Conservation (phyloP, 2,329 filamentous ascomycete species). For the Pyrenophora graminea region DNA sequence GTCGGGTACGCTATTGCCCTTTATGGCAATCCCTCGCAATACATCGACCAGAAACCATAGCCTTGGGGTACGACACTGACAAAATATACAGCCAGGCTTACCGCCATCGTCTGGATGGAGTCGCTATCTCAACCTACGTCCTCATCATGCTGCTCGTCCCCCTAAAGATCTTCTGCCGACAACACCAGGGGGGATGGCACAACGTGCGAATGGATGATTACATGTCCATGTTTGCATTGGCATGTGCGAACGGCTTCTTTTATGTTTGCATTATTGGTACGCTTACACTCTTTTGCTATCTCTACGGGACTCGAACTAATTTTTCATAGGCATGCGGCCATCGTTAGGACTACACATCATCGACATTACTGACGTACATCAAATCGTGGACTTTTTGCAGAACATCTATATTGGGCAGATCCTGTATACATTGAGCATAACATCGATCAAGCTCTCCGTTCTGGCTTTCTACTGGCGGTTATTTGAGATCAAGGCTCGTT, state of each 20-base stretch:
- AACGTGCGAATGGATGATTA: constrained; percentile 28
- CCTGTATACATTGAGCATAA: constrained; percentile 22
- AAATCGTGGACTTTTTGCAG: constrained; percentile 21
- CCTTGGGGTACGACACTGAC: neutral
- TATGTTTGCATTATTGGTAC: constrained; percentile 27
- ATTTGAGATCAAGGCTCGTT: constrained; percentile 23
- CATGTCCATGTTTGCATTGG: constrained; percentile 20
- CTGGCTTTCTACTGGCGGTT: constrained; percentile 34
- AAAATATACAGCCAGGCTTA: constrained; percentile 9
- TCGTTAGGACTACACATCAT: constrained; percentile 19
- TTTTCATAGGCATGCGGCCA: constrained; percentile 19
- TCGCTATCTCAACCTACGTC: constrained; percentile 25
- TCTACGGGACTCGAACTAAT: neutral
- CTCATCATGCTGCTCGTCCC: constrained; percentile 30
- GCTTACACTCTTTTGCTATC: neutral
- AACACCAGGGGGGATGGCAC: constrained; percentile 24
- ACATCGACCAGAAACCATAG: constrained; percentile 2
- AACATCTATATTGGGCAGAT: constrained; percentile 26
- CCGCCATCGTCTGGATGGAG: constrained; percentile 26
- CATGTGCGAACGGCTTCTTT: constrained; percentile 24
- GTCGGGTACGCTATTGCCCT: neutral
- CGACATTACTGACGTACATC: constrained; percentile 6
- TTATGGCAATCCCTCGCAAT: constrained; percentile 4
- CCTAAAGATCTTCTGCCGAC: constrained; percentile 29
- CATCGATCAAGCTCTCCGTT: constrained; percentile 29